These are phyloP conservation scores for Nemania abortiva DNA, from an alignment of 2,329 filamentous ascomycete species.

Conservation along the genomic window DNA sequence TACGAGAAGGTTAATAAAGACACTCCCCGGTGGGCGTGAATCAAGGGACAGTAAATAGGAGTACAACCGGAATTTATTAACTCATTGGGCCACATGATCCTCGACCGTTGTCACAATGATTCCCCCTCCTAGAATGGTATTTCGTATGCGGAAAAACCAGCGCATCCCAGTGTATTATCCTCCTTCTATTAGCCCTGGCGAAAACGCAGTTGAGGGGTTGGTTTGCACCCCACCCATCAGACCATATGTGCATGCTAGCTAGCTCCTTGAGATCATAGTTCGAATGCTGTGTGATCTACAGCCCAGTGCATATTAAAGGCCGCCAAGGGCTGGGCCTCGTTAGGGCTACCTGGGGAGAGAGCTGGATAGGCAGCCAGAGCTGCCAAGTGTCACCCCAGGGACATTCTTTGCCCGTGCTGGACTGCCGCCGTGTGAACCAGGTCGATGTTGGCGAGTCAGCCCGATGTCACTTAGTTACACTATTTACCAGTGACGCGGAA, in stretches of 20 bases:
- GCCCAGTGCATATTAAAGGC: not conserved
- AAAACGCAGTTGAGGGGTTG: not conserved
- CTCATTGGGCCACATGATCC: not conserved
- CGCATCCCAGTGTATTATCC: not conserved
- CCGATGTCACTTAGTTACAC: not conserved
- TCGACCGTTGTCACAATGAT: not conserved
- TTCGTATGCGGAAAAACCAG: not conserved
- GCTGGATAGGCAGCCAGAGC: not conserved
- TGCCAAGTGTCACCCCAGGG: not conserved
- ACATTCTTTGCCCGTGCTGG: not conserved
- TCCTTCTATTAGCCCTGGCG: not conserved
- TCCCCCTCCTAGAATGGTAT: not conserved
- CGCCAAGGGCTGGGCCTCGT: not conserved
- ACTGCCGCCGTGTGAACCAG: not conserved
- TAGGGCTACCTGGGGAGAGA: not conserved
- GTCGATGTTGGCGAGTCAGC: not conserved
- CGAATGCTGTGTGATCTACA: not conserved
- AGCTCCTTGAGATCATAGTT: not conserved
- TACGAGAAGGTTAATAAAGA: not conserved
- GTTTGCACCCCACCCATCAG: slow-evolving; percentile 11
- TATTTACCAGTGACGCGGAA: slow-evolving; percentile 8
- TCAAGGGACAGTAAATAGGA: not conserved
- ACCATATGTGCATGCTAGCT: slow-evolving; percentile 1
- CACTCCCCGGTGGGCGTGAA: not conserved
- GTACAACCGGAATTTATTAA: not conserved